A percentile compares a stretch with the other conserved stretches of the same genome.
Conservation (phyloP, 108 stramenopile genomes). For the Nitzschia palea region DNA sequence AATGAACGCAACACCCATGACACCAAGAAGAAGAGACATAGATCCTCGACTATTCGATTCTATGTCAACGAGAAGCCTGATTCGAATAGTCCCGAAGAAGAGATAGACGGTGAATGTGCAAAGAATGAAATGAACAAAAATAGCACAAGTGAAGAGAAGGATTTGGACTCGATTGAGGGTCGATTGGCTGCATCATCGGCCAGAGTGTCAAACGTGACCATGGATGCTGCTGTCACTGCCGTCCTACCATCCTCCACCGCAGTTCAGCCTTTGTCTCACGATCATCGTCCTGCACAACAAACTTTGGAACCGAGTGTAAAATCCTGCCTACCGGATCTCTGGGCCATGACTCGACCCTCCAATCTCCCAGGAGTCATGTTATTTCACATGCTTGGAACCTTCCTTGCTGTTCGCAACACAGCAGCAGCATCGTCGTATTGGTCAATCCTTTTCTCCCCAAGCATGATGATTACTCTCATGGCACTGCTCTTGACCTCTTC, state of each 20-base stretch:
- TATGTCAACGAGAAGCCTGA: background rate
- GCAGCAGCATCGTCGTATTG: constrained; percentile 15
- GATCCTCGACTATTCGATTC: background rate
- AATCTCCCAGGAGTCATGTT: constrained; percentile 64
- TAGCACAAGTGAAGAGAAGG: background rate
- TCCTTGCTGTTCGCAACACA: constrained; percentile 28
- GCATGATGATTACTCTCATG: constrained; percentile 48
- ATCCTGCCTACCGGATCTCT: constrained; percentile 31
- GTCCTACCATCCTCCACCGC: too few relatives aligned
- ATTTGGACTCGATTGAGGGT: background rate
- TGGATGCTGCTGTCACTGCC: too few relatives aligned
- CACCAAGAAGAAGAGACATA: background rate
- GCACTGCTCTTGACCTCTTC: constrained; percentile 60
- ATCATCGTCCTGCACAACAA: background rate
- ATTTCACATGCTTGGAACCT: constrained; percentile 59
- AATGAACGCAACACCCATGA: background rate
- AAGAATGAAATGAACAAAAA: background rate
- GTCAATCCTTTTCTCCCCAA: constrained; percentile 18
- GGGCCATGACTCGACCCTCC: constrained; percentile 41
- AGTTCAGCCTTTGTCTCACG: background rate
- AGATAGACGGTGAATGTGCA: background rate
- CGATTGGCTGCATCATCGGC: background rate
- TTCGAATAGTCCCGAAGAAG: background rate
- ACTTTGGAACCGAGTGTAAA: background rate
- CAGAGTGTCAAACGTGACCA: background rate